Conservation (phyloP, 768 basidiomycete species). For the Boletellus ananiceps region DNA sequence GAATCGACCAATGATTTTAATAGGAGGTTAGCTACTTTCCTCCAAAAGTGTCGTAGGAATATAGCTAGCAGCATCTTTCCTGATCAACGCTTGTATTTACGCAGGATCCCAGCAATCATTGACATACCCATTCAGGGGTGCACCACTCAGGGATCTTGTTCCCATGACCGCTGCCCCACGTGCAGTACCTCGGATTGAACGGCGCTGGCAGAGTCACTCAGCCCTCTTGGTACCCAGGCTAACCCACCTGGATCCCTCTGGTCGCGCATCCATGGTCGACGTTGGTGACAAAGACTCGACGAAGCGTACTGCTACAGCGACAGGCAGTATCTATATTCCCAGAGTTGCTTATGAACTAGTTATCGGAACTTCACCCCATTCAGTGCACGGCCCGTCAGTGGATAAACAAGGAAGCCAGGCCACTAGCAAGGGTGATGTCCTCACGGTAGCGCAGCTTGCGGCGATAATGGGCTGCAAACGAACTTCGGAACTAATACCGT, state of each 20-base stretch:
- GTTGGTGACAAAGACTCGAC: slow-evolving; percentile 60
- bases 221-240: slow-evolving; percentile 28
- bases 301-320: slow-evolving; percentile 67
- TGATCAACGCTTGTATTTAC: slow-evolving; percentile 22
- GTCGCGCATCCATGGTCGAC: slow-evolving; percentile 81
- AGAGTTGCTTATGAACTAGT: slow-evolving; percentile 61
- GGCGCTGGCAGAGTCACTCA: slow-evolving; percentile 22
- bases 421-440: slow-evolving; percentile 60
- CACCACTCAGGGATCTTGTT: neutral
- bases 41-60: slow-evolving; percentile 17
- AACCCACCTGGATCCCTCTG: slow-evolving; percentile 70
- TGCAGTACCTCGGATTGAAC: slow-evolving; percentile 6
- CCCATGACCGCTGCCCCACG: neutral
- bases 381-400: slow-evolving; percentile 12
- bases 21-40: slow-evolving; percentile 77
- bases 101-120: slow-evolving; percentile 16
- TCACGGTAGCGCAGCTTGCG: slow-evolving; percentile 77
- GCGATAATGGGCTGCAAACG: slow-evolving; percentile 86
- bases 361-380: slow-evolving; percentile 22
- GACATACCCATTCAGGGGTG: neutral
- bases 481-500: slow-evolving; percentile 71
- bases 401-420: slow-evolving; percentile 47
- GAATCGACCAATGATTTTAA: slow-evolving; percentile 88
- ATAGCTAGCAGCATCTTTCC: slow-evolving; percentile 17
- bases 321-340: slow-evolving; percentile 68